phyloP scores from a whole-genome alignment of 352 stramenopile genomes.

The Paralagenidium karlingii region DNA sequence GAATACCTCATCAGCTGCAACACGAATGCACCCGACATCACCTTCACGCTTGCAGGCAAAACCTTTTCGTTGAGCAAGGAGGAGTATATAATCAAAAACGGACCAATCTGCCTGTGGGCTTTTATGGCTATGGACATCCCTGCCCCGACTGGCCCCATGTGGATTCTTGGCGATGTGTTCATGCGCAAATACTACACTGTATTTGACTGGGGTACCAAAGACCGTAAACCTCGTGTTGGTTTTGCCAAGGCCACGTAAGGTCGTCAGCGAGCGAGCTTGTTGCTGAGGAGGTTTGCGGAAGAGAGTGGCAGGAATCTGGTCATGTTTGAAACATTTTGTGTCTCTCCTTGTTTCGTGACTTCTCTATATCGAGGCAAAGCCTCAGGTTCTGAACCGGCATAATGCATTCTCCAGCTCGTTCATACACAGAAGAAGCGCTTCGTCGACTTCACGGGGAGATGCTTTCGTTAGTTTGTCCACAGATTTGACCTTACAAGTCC shows the following conservation, averaged over 20 bases:
- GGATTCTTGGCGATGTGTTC: conserved; percentile 91
- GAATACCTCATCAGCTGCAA: conserved; percentile 94
- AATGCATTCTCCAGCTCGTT: no score
- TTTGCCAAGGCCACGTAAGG: conserved; percentile 66
- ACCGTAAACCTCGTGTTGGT: conserved; percentile 68
- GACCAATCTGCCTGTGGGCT: conserved; percentile 88
- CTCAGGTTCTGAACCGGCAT: no score
- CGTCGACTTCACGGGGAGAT: no score
- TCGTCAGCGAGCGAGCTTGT: neutral
- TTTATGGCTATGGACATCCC: conserved; percentile 95
- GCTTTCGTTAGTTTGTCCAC: no score
- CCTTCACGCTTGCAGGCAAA: conserved; percentile 87
- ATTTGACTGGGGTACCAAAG: conserved; percentile 82
- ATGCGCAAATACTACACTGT: conserved; percentile 94
- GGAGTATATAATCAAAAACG: conserved; percentile 89
- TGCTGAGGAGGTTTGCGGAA: no score
- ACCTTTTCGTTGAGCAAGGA: conserved; percentile 86
- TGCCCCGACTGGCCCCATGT: conserved; percentile 45
- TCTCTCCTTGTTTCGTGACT: no score
- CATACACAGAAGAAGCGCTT: no score
- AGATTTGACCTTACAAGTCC: no score
- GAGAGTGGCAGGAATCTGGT: no score
- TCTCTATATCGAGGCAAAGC: no score
- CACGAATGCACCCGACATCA: conserved; percentile 82
- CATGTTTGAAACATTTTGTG: no score